Conservation (phyloP, 768 basidiomycete genomes). For the Trametes cingulata region DNA sequence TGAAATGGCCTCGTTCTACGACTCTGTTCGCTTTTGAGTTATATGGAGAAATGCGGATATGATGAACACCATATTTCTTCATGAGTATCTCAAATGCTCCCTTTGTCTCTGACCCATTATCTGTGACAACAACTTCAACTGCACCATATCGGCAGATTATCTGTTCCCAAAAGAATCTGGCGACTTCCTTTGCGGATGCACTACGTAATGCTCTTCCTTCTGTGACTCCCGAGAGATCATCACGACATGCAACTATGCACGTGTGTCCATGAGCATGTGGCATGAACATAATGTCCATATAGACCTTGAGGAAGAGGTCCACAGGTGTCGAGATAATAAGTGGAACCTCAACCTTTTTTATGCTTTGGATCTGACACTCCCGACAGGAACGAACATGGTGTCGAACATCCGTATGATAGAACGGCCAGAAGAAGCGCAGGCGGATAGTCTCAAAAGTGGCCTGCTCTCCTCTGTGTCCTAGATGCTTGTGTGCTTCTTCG, state of each 20-base stretch:
- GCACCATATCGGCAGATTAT: constrained; percentile 35
- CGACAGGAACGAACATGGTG: constrained; percentile 20
- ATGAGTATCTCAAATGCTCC: constrained; percentile 22
- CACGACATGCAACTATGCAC: constrained; percentile 30
- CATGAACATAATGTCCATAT: constrained; percentile 23
- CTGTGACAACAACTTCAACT: constrained; percentile 29
- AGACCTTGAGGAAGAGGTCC: constrained; percentile 16
- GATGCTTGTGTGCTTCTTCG: constrained; percentile 22
- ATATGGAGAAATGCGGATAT: constrained; percentile 36
- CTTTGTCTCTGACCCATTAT: constrained; percentile 32
- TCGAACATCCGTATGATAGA: constrained; percentile 23
- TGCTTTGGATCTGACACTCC: constrained; percentile 22
- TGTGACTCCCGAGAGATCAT: constrained; percentile 33
- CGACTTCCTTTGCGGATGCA: constrained; percentile 19
- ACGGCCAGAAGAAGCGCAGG: too few relatives aligned
- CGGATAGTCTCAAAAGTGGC: constrained; percentile 14
- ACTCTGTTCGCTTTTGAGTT: constrained; percentile 40
- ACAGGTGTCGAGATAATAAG: constrained; percentile 17
- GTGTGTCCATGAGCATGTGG: constrained; percentile 16
- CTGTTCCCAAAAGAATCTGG: constrained; percentile 35
- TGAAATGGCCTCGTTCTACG: constrained; percentile 37
- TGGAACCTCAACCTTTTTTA: constrained; percentile 20
- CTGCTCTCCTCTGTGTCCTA: constrained; percentile 22
- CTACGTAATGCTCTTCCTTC: constrained; percentile 33
- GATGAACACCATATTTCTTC: constrained; percentile 21